Conservation (phyloP, 2,329 filamentous ascomycete genomes). For the Alternaria rosae region DNA sequence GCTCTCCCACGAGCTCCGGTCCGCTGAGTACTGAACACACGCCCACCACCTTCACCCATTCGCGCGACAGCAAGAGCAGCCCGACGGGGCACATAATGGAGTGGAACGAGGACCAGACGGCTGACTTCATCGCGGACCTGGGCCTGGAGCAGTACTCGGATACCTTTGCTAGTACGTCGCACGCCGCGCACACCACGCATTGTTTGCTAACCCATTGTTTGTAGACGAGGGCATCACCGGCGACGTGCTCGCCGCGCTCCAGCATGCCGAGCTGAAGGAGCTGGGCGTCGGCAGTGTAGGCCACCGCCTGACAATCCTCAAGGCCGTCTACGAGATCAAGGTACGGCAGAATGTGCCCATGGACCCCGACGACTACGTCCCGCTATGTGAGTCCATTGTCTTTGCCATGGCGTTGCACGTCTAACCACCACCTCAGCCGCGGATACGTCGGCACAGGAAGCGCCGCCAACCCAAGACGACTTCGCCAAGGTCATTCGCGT, state of each 20-base stretch:
- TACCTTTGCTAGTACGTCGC: constrained; percentile 76
- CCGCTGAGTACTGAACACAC: constrained; percentile 76
- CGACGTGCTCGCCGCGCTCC: constrained; percentile 85
- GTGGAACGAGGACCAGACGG: constrained; percentile 87
- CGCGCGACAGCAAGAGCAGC: constrained; percentile 67
- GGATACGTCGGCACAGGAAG: constrained; percentile 84
- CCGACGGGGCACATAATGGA: constrained; percentile 79
- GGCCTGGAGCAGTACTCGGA: constrained; percentile 84
- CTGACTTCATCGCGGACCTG: constrained; percentile 83
- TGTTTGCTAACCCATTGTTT: constrained; percentile 19
- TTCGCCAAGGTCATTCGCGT: constrained; percentile 91
- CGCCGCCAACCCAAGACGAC: constrained; percentile 89
- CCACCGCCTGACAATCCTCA: constrained; percentile 91
- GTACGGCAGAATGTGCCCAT: constrained; percentile 90
- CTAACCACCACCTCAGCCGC: constrained; percentile 67
- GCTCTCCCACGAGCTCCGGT: constrained; percentile 75
- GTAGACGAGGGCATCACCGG: constrained; percentile 93
- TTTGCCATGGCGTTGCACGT: background rate
- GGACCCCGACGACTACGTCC: constrained; percentile 92
- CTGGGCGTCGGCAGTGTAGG: constrained; percentile 94
- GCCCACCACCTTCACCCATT: constrained; percentile 78
- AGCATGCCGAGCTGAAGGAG: constrained; percentile 92
- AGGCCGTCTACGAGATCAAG: constrained; percentile 96
- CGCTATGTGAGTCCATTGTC: constrained; percentile 73
- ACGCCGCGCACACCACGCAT: background rate